phyloP scores from a whole-genome alignment of 768 basidiomycete genomes.

The Dendrothele bispora region DNA sequence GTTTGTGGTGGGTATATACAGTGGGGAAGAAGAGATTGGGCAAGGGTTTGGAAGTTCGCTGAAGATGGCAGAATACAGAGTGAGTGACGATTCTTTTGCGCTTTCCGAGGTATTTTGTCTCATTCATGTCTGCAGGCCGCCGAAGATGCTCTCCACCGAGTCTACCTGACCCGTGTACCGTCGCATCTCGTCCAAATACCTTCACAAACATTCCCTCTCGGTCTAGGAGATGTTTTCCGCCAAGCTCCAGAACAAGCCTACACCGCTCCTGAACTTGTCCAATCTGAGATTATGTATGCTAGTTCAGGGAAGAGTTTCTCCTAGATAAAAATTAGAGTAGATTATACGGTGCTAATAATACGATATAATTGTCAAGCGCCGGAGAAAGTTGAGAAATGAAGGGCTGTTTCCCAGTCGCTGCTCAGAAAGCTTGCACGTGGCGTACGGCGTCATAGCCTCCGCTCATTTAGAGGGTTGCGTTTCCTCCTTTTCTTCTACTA shows the following conservation, averaged over 20 bases:
- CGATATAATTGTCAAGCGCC: no score
- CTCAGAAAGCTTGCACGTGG: no score
- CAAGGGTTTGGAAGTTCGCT: slow-evolving; percentile 94
- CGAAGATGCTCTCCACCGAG: slow-evolving; percentile 79
- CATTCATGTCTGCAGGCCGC: slow-evolving; percentile 56
- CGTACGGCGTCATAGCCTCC: no score
- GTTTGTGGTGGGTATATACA: slow-evolving; percentile 95
- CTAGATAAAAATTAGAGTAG: no score
- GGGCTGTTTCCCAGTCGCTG: no score
- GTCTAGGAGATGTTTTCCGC: slow-evolving; percentile 53
- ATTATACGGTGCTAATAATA: no score
- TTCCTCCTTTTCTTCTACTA: no score
- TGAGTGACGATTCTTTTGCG: slow-evolving; percentile 36
- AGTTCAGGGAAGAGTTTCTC: slow-evolving; percentile 62
- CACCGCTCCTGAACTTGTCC: slow-evolving; percentile 51
- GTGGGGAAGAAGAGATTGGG: slow-evolving; percentile 79
- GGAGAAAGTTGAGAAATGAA: no score
- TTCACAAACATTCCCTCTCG: slow-evolving; percentile 67
- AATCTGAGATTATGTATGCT: slow-evolving; percentile 67
- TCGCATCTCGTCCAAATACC: slow-evolving; percentile 68
- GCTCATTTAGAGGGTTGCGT: no score
- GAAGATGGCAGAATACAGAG: slow-evolving; percentile 93
- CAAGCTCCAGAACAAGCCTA: slow-evolving; percentile 48
- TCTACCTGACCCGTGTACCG: slow-evolving; percentile 81
- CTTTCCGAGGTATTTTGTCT: slow-evolving; percentile 1